Percentiles rank a stretch among this genome's conserved stretches.
Conservation (phyloP, 805 yeast species). For the Starmerella cellae region DNA sequence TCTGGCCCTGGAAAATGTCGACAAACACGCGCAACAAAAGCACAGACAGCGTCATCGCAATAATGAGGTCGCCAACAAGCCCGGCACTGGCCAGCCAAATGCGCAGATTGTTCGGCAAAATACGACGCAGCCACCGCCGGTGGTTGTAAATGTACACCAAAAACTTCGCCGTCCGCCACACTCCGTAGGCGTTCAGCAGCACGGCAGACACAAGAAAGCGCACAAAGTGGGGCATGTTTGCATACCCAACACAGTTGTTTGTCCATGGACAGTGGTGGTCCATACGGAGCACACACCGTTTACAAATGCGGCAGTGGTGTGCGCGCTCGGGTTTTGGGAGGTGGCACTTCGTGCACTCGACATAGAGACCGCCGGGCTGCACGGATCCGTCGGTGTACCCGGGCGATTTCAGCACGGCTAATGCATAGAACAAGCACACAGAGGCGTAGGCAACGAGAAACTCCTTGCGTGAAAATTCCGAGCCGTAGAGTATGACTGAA, state of each 20-base stretch:
- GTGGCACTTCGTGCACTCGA: constrained; percentile 19
- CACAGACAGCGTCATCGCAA: constrained; percentile 44
- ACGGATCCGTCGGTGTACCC: constrained; percentile 32
- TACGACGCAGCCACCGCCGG: constrained; percentile 40
- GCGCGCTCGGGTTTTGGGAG: constrained; percentile 32
- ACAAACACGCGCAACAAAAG: constrained; percentile 49
- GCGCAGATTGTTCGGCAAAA: constrained; percentile 37
- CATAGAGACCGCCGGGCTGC: constrained; percentile 8
- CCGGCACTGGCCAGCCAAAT: constrained; percentile 43
- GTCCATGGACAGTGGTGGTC: constrained; percentile 84
- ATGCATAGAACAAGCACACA: constrained; percentile 60
- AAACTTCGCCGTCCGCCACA: constrained; percentile 23
- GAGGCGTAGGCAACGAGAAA: constrained; percentile 26
- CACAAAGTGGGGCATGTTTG: constrained; percentile 63
- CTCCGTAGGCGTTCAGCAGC: constrained; percentile 21
- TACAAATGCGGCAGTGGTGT: constrained; percentile 32
- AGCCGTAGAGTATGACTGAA: constrained; percentile 11
- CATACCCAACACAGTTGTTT: constrained; percentile 71
- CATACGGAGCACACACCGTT: constrained; percentile 36
- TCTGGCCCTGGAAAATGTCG: constrained; percentile 50
- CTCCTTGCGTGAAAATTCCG: background rate
- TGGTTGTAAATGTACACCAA: constrained; percentile 26
- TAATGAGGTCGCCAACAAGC: constrained; percentile 44
- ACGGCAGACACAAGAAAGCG: constrained; percentile 52
- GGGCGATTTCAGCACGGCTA: constrained; percentile 56